phyloP scores from a whole-genome alignment of 371 early-diverging fungal species.

The Mucor racemosus region DNA sequence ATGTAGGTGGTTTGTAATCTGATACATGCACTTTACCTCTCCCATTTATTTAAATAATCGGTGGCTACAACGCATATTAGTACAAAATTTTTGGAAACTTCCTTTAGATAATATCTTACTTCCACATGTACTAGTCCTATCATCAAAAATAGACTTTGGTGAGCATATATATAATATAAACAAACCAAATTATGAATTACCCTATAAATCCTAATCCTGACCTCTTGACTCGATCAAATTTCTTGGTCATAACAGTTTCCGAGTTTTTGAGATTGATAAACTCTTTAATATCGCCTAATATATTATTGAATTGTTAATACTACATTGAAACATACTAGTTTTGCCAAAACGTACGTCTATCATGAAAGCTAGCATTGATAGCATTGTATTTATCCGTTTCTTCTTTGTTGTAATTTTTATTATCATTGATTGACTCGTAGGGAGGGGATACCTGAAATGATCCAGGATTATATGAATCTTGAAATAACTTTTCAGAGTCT shows the following conservation, averaged over 20 bases:
- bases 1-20: too few relatives aligned
- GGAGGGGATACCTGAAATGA: not conserved
- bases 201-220: constrained; percentile 6
- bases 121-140: constrained; percentile 16
- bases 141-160: too few relatives aligned
- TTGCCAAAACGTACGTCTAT: too few relatives aligned
- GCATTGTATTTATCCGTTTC: not conserved
- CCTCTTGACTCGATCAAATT: not conserved
- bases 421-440: not conserved
- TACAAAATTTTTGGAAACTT: not conserved
- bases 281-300: constrained; percentile 6
- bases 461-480: not conserved
- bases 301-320: not conserved
- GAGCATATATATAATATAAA: too few relatives aligned
- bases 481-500: not conserved
- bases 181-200: constrained; percentile 3
- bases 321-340: too few relatives aligned
- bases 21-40: not conserved
- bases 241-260: not conserved
- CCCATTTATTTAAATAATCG: not conserved
- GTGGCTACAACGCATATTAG: not conserved
- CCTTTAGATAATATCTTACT: not conserved
- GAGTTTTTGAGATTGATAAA: constrained; percentile 9
- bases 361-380: constrained; percentile 3
- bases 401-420: not conserved